Percentiles rank a stretch among this genome's conserved stretches.
phyloP scores from a whole-genome alignment of 2,329 filamentous ascomycete genomes.

The Endoconidiophora laricicola region DNA sequence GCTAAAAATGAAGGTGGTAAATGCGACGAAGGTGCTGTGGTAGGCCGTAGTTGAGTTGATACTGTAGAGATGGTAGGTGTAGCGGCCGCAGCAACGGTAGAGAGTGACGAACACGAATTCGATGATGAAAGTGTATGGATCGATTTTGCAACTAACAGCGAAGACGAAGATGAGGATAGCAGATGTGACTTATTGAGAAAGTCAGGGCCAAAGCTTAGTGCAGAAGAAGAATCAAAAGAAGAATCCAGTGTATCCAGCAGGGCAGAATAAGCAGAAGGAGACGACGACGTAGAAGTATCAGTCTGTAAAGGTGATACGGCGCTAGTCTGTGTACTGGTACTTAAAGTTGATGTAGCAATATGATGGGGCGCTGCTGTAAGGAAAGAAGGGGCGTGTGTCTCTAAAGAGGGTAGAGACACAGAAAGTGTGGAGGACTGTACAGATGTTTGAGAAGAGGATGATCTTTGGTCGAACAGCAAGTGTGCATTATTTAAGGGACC shows the following conservation, averaged over 20 bases:
- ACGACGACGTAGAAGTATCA: slow-evolving; percentile 1
- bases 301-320: slow-evolving; percentile 2
- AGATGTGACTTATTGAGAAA: slow-evolving; percentile 3
- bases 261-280: slow-evolving; percentile 4
- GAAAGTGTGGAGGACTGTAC: slow-evolving; percentile 17
- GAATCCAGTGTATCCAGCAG: slow-evolving; percentile 6
- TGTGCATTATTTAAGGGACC: not conserved
- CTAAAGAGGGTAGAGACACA: slow-evolving; percentile 16
- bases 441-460: slow-evolving; percentile 21
- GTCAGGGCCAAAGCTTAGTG: slow-evolving; percentile 7
- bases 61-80: not conserved
- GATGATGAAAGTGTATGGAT: not conserved
- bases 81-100: not conserved
- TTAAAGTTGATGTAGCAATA: slow-evolving; percentile 3
- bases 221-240: slow-evolving; percentile 9
- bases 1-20: slow-evolving; percentile 13
- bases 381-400: slow-evolving; percentile 16
- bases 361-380: slow-evolving; percentile 10
- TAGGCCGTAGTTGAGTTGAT: slow-evolving; percentile 4
- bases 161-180: slow-evolving; percentile 4
- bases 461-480: not conserved
- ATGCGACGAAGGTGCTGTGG: slow-evolving; percentile 11
- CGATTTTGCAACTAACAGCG: not conserved
- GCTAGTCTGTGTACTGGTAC: slow-evolving; percentile 7
- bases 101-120: not conserved